phyloP scores from a whole-genome alignment of 352 stramenopile genomes.

The Globisporangium perplexum region DNA sequence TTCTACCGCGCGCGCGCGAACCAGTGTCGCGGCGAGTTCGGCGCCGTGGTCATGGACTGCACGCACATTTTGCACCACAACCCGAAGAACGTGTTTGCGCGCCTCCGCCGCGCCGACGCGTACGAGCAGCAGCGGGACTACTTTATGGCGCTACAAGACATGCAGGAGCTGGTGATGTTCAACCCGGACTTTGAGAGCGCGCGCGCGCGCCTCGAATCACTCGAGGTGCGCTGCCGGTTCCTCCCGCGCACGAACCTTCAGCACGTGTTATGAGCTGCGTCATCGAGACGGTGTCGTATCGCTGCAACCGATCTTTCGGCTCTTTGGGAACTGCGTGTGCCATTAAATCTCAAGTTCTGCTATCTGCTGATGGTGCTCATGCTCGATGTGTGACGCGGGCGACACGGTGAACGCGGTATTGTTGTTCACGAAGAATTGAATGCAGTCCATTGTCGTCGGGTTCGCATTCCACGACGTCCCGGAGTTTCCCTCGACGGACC shows the following conservation, averaged over 20 bases:
- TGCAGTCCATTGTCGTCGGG: no score
- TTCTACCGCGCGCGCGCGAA: conserved; percentile 50
- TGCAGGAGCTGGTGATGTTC: conserved; percentile 42
- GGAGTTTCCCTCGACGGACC: no score
- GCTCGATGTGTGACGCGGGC: no score
- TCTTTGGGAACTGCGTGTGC: no score
- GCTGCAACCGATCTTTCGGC: no score
- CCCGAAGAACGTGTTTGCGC: conserved; percentile 46
- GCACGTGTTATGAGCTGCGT: conserved; percentile 5
- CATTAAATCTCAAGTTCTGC: no score
- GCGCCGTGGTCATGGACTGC: conserved; percentile 44
- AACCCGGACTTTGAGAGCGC: conserved; percentile 55
- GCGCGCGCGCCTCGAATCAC: conserved; percentile 27
- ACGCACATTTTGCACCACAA: conserved; percentile 42
- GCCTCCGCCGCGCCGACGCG: conserved; percentile 42
- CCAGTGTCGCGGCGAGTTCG: conserved; percentile 45
- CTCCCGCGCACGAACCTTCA: conserved; percentile 20
- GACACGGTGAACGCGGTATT: no score
- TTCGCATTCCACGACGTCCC: no score
- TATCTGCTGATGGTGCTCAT: no score
- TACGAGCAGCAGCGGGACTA: conserved; percentile 58
- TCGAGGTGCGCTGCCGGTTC: conserved; percentile 40
- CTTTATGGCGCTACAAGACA: conserved; percentile 49
- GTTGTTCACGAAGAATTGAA: no score
- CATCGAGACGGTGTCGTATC: no score